Evolutionary conservation across 352 stramenopile species (phyloP).

Genomic region (Pythium sukuiense): DNA sequence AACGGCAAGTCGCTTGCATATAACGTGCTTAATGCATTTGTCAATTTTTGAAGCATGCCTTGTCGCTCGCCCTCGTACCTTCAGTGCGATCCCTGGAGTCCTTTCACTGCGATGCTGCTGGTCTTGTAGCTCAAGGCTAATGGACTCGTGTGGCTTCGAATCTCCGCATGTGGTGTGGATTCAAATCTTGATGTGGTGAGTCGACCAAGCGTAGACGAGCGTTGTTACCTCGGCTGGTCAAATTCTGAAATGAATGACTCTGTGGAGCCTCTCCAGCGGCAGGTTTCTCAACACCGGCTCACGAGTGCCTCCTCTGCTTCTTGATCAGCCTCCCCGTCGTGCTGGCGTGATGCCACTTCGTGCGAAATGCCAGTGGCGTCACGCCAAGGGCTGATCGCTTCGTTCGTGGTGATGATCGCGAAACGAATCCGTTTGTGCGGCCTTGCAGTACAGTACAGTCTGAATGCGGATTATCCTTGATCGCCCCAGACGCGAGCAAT

Average conservation of each 20-base stretch:
- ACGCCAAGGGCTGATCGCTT: background rate
- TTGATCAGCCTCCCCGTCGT: background rate
- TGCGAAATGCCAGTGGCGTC: background rate
- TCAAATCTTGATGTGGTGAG: no score
- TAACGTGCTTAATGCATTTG: constrained; percentile 4
- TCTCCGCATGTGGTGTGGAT: no score
- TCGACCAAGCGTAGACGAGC: no score
- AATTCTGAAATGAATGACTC: background rate
- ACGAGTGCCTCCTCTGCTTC: background rate
- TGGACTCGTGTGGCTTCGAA: no score
- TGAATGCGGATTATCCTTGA: background rate
- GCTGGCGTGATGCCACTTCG: background rate
- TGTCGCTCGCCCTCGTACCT: background rate
- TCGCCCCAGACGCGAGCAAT: background rate
- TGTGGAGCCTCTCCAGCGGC: background rate
- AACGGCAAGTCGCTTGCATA: background rate
- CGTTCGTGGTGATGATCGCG: background rate
- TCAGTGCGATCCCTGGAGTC: no score
- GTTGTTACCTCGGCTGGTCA: background rate
- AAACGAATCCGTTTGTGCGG: background rate
- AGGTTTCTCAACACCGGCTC: background rate
- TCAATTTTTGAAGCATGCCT: background rate
- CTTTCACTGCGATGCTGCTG: no score
- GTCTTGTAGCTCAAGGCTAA: no score
- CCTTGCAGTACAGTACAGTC: background rate